Conservation (phyloP, 768 basidiomycete species). For the Russula dissimulans region DNA sequence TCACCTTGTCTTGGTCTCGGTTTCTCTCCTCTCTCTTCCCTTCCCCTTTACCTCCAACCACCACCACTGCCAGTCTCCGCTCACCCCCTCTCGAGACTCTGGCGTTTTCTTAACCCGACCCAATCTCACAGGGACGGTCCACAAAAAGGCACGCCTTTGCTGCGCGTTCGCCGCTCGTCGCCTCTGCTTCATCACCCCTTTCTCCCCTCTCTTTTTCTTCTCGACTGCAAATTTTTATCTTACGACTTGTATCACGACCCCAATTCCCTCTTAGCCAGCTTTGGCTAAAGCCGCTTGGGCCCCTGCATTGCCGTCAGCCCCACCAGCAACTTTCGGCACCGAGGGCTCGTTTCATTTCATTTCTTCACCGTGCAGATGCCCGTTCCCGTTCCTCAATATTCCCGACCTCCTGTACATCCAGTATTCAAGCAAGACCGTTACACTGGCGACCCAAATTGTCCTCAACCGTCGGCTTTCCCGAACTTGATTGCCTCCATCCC, state of each 20-base stretch:
- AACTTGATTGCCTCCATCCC: slow-evolving; percentile 50
- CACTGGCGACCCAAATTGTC: slow-evolving; percentile 31
- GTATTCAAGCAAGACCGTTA: slow-evolving; percentile 48
- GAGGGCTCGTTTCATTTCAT: slow-evolving; percentile 24
- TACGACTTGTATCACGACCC: slow-evolving; percentile 72
- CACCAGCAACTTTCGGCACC: slow-evolving; percentile 10
- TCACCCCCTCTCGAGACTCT: slow-evolving; percentile 5
- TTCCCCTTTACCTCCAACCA: slow-evolving; percentile 21
- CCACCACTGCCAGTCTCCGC: slow-evolving; percentile 22
- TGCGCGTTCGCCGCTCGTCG: slow-evolving; percentile 70
- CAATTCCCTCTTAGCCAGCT: slow-evolving; percentile 31
- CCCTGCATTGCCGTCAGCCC: slow-evolving; percentile 29
- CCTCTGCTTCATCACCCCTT: slow-evolving; percentile 18
- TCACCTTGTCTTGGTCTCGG: slow-evolving; percentile 15
- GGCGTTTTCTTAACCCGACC: slow-evolving; percentile 7
- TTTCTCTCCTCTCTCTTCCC: slow-evolving; percentile 18
- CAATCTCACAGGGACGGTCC: slow-evolving; percentile 11
- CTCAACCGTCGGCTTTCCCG: slow-evolving; percentile 39
- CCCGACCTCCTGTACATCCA: slow-evolving; percentile 51
- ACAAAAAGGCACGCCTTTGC: slow-evolving; percentile 87
- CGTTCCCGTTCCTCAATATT: slow-evolving; percentile 65
- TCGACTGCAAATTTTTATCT: slow-evolving; percentile 28
- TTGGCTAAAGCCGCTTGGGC: slow-evolving; percentile 34
- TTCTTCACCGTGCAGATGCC: slow-evolving; percentile 60
- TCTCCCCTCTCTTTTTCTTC: slow-evolving; percentile 26